A percentile compares a stretch with the other conserved stretches of the same genome.
Evolutionary conservation across 441 rosid species (phyloP).

Genomic region (Theobroma grandiflorum): DNA sequence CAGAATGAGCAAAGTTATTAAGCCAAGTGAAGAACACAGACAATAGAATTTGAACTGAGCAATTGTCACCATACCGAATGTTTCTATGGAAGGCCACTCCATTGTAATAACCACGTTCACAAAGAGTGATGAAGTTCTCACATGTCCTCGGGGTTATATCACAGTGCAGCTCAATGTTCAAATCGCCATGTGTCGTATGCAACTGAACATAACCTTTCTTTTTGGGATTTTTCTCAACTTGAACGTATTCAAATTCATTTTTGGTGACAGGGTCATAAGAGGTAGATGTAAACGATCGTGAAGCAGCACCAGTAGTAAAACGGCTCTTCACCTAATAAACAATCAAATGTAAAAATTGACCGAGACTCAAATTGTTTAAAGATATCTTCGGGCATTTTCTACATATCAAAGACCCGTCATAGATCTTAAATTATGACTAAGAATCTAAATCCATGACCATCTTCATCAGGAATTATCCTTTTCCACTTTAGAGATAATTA

Average conservation of each 20-base stretch:
- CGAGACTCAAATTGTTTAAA: slow-evolving; percentile 5
- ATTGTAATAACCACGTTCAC: slow-evolving; percentile 86
- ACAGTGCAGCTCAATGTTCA: slow-evolving; percentile 94
- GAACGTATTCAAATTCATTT: slow-evolving; percentile 82
- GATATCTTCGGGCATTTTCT: neutral
- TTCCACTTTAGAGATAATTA: slow-evolving; percentile 14
- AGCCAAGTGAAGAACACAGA: slow-evolving; percentile 4
- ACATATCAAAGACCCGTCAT: neutral
- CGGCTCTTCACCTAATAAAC: slow-evolving; percentile 80
- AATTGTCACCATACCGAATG: slow-evolving; percentile 59
- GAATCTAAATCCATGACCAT: slow-evolving; percentile 6
- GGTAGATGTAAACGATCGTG: slow-evolving; percentile 94
- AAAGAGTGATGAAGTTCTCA: slow-evolving; percentile 88
- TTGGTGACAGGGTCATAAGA: slow-evolving; percentile 87
- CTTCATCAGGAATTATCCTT: neutral
- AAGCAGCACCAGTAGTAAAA: slow-evolving; percentile 91
- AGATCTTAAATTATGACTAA: neutral
- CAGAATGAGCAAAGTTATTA: neutral
- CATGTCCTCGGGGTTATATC: slow-evolving; percentile 94
- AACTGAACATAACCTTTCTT: slow-evolving; percentile 97
- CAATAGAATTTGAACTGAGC: neutral
- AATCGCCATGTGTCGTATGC: slow-evolving; percentile 90
- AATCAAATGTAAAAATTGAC: slow-evolving; percentile 39
- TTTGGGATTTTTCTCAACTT: slow-evolving; percentile 93
- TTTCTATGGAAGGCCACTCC: slow-evolving; percentile 86